Percentiles rank a stretch among this genome's conserved stretches.
Evolutionary conservation across 805 yeast genomes (phyloP).

Genomic region (Tetrapisispora nanseiensis): DNA sequence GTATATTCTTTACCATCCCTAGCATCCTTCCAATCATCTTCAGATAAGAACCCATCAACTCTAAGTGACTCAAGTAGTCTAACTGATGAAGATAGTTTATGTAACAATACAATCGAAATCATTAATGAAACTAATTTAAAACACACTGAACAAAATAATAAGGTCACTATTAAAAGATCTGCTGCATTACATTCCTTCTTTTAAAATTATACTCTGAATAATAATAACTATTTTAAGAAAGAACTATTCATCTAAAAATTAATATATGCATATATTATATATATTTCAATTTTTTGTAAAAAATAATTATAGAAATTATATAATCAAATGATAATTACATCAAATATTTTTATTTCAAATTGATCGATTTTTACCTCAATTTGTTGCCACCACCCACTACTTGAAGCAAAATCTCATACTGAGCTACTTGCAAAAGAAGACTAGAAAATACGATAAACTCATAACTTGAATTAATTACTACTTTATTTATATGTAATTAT

Average conservation of each 20-base stretch:
- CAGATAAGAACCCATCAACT: conserved; percentile 1
- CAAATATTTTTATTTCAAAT: no score
- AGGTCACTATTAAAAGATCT: conserved; percentile 2
- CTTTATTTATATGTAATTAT: conserved; percentile 1
- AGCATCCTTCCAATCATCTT: conserved; percentile 22
- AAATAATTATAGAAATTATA: neutral
- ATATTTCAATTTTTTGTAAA: neutral
- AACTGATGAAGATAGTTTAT: neutral
- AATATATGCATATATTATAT: neutral
- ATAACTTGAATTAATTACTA: neutral
- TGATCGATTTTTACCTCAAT: no score
- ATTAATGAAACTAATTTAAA: conserved; percentile 2
- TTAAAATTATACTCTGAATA: neutral
- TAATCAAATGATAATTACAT: no score
- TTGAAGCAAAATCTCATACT: no score
- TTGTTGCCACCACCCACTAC: no score
- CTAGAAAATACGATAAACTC: no score
- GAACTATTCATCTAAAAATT: neutral
- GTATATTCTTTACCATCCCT: conserved; percentile 31
- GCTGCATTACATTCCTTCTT: conserved; percentile 3
- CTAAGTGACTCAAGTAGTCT: neutral
- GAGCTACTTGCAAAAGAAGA: no score
- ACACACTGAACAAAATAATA: neutral
- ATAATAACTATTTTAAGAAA: neutral
- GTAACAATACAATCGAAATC: conserved; percentile 3